Evolutionary conservation across 2,329 filamentous ascomycete species (phyloP).

Genomic region (Fusarium protoensiforme): DNA sequence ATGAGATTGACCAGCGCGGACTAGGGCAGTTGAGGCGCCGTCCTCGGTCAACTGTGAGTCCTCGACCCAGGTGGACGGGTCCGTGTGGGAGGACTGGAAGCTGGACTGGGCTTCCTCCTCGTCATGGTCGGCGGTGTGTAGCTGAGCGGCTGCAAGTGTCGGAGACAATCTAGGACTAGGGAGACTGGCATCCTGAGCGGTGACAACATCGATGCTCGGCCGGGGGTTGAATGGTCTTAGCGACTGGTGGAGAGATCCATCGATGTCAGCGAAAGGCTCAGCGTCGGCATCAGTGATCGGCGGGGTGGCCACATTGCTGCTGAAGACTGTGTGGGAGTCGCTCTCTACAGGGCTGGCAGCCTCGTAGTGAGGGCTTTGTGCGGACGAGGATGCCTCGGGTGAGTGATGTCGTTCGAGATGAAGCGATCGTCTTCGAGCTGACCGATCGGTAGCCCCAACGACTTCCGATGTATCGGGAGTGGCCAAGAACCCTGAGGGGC

Average conservation of each 20-base stretch:
- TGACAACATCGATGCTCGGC: constrained; percentile 73
- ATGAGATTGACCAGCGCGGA: constrained; percentile 35
- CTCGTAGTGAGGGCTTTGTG: constrained; percentile 54
- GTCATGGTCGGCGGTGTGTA: constrained; percentile 58
- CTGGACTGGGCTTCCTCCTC: constrained; percentile 52
- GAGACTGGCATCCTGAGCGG: constrained; percentile 88
- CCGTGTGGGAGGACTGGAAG: constrained; percentile 46
- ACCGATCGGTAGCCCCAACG: constrained; percentile 45
- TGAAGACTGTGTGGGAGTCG: constrained; percentile 70
- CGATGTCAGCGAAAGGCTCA: constrained; percentile 66
- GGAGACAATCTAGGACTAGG: constrained; percentile 96
- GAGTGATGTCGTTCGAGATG: constrained; percentile 57
- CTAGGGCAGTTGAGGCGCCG: constrained; percentile 43
- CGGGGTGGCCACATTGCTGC: constrained; percentile 75
- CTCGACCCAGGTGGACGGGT: constrained; percentile 50
- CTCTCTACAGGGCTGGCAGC: constrained; percentile 64
- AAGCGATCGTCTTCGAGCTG: constrained; percentile 54
- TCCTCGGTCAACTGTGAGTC: constrained; percentile 55
- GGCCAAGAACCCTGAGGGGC: constrained; percentile 54
- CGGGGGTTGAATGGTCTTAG: constrained; percentile 60
- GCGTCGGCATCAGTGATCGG: constrained; percentile 79
- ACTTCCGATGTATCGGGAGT: constrained; percentile 70
- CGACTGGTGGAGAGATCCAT: constrained; percentile 61
- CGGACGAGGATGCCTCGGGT: constrained; percentile 56
- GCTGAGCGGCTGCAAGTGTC: constrained; percentile 78